Evolutionary conservation across 78 protist species (phyloP).

Genomic region (Kipferlia bialata): DNA sequence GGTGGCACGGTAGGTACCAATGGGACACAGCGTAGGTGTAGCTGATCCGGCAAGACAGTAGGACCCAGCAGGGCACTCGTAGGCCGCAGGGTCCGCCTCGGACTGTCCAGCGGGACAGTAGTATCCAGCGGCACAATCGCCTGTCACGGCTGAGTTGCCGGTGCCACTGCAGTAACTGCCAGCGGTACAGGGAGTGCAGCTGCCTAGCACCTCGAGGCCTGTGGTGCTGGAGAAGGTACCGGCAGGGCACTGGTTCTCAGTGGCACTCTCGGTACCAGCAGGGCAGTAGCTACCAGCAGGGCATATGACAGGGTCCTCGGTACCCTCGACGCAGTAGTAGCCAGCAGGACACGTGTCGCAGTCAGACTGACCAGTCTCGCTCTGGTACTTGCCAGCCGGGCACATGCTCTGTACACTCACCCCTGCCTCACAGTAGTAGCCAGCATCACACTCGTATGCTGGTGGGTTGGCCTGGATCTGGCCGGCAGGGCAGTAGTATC

Average conservation of each 20-base stretch:
- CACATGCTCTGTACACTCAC: background rate
- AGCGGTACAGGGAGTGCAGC: background rate
- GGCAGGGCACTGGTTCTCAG: conserved; percentile 24
- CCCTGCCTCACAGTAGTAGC: background rate
- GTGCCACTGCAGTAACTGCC: conserved; percentile 12
- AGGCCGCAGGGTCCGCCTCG: no score
- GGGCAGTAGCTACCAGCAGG: no score
- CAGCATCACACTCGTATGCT: background rate
- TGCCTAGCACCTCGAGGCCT: background rate
- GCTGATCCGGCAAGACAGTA: conserved; percentile 10
- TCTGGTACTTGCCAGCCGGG: background rate
- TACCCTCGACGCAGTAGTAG: background rate
- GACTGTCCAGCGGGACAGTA: no score
- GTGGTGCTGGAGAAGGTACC: conserved; percentile 30
- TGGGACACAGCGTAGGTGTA: conserved; percentile 19
- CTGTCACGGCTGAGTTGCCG: no score
- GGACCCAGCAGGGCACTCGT: background rate
- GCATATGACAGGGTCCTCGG: no score
- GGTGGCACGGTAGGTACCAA: background rate
- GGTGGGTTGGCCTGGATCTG: background rate
- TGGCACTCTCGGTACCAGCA: background rate
- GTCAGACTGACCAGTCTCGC: background rate
- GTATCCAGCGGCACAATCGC: no score
- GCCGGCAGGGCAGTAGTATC: background rate
- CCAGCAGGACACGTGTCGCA: conserved; percentile 10